These are phyloP conservation scores for Aspergillus bridgeri DNA, from an alignment of 495 filamentous ascomycete genomes.

Conservation along the genomic window DNA sequence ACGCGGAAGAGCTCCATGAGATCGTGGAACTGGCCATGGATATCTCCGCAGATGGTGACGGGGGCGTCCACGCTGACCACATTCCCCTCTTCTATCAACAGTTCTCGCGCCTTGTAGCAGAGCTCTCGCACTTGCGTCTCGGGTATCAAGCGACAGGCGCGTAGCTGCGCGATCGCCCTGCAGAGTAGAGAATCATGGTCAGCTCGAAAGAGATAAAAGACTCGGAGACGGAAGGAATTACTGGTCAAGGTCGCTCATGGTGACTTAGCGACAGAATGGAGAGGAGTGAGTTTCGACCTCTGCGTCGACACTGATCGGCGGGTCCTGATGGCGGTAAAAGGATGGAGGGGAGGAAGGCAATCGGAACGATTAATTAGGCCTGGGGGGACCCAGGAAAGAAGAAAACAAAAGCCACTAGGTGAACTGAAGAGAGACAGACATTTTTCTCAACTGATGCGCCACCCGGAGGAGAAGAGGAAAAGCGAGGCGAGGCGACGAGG, in stretches of 20 bases:
- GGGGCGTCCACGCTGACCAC: constrained; percentile 94
- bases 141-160: constrained; percentile 93
- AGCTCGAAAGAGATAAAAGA: constrained; percentile 3
- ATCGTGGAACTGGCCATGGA: constrained; percentile 98
- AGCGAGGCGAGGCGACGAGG: background rate
- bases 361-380: background rate
- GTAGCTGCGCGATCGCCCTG: constrained; percentile 90
- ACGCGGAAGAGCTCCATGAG: constrained; percentile 98
- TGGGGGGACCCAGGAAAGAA: constrained; percentile 2
- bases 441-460: constrained; percentile 16
- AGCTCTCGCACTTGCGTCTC: constrained; percentile 92
- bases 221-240: constrained; percentile 33
- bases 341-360: constrained; percentile 3
- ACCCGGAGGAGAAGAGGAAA: constrained; percentile 1
- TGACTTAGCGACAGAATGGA: constrained; percentile 22
- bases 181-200: constrained; percentile 14
- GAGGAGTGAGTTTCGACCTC: constrained; percentile 6
- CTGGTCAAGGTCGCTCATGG: constrained; percentile 86
- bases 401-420: constrained; percentile 20
- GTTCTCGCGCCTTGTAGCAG: constrained; percentile 95
- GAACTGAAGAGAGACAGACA: constrained; percentile 19
- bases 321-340: constrained; percentile 14
- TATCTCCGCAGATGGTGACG: constrained; percentile 98
- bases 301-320: constrained; percentile 14
- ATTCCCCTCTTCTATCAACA: constrained; percentile 96